phyloP scores from a whole-genome alignment of 768 basidiomycete genomes.

The Tephrocybe sp. region DNA sequence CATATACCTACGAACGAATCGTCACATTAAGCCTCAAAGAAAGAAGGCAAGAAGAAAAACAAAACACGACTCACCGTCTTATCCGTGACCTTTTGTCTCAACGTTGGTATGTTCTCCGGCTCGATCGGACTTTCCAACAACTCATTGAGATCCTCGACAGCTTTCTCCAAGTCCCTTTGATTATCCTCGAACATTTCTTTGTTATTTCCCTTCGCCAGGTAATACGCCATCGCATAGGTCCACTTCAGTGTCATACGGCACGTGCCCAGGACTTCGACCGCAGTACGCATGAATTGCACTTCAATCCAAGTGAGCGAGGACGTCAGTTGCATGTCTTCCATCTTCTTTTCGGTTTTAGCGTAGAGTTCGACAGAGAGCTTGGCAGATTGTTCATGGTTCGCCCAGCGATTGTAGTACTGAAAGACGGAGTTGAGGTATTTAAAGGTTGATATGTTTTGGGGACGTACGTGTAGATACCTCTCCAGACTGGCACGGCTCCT shows the following conservation, averaged over 20 bases:
- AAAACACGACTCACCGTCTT: conserved; percentile 64
- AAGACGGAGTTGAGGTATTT: conserved; percentile 6
- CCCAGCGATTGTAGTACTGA: conserved; percentile 99
- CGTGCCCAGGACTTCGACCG: conserved; percentile 86
- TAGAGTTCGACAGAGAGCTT: conserved; percentile 92
- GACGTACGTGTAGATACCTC: conserved; percentile 89
- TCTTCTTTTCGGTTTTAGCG: conserved; percentile 97
- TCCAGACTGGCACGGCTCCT: conserved; percentile 88
- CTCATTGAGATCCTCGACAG: conserved; percentile 94
- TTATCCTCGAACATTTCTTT: conserved; percentile 98
- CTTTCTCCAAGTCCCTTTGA: conserved; percentile 91
- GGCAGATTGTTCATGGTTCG: conserved; percentile 99
- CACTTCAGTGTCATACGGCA: conserved; percentile 97
- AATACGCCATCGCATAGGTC: conserved; percentile 99
- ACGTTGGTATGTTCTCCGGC: conserved; percentile 70
- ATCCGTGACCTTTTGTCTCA: conserved; percentile 93
- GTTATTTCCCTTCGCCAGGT: conserved; percentile 84
- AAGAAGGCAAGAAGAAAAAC: neutral
- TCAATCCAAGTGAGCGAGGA: conserved; percentile 97
- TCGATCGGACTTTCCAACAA: conserved; percentile 91
- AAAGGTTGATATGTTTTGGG: neutral
- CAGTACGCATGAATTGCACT: conserved; percentile 98
- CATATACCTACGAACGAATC: conserved; percentile 65
- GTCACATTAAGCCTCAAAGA: neutral
- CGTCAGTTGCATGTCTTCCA: conserved; percentile 98